Evolutionary conservation across 441 rosid genomes (phyloP).

Genomic region (Isatis lusitanica): DNA sequence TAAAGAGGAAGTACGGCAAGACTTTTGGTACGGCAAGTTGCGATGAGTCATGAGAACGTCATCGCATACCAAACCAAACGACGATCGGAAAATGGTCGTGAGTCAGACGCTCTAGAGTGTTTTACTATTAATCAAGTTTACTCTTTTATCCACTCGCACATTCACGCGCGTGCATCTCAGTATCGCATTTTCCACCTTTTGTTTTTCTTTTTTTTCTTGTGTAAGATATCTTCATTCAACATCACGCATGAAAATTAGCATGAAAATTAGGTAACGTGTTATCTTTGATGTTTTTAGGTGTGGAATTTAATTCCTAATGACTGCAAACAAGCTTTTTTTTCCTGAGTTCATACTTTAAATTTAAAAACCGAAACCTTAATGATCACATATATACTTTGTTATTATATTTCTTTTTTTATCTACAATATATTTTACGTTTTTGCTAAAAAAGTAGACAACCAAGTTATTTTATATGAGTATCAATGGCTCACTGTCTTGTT

Average conservation of each 20-base stretch:
- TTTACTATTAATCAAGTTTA: constrained; percentile 22
- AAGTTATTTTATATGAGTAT: background rate
- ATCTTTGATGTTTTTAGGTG: constrained; percentile 24
- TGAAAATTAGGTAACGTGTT: constrained; percentile 16
- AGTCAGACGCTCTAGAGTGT: constrained; percentile 42
- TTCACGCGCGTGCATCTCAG: background rate
- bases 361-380: background rate
- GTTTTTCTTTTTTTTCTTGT: background rate
- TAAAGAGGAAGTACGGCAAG: constrained; percentile 28
- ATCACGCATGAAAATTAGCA: constrained; percentile 18
- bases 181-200: background rate
- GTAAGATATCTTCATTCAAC: constrained; percentile 9
- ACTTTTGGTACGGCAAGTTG: constrained; percentile 42
- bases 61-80: constrained; percentile 30
- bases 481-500: background rate
- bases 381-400: background rate
- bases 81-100: constrained; percentile 27
- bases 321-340: background rate
- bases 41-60: constrained; percentile 33
- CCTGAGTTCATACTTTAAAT: constrained; percentile 26
- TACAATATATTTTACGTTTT: background rate
- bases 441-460: background rate
- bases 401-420: background rate
- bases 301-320: constrained; percentile 12
- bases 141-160: constrained; percentile 2